Conservation (phyloP, 306 rosid genomes). For the Pyrus bretschneideri region DNA sequence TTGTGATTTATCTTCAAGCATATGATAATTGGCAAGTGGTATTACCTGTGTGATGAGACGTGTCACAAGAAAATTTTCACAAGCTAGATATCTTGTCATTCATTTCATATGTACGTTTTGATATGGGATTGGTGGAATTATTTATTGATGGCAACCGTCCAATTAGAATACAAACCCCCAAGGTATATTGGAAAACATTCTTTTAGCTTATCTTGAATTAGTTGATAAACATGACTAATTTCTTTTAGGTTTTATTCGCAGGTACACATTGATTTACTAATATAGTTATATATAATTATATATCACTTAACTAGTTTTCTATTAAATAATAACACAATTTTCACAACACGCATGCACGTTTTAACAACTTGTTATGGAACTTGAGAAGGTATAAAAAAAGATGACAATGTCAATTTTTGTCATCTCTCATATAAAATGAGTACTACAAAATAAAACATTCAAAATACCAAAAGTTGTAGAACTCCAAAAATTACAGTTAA, state of each 20-base stretch:
- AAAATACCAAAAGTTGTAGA: no score
- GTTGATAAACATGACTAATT: not conserved
- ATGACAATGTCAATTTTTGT: no score
- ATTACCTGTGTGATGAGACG: not conserved
- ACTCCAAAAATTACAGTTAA: no score
- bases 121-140: not conserved
- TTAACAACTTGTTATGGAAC: slow-evolving; percentile 1
- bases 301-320: no score
- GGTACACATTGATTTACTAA: not conserved
- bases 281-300: no score
- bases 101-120: not conserved
- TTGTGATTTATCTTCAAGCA: no score
- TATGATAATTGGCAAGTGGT: no score
- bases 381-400: not conserved
- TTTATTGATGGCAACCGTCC: not conserved
- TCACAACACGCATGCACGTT: not conserved
- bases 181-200: not conserved
- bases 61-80: not conserved
- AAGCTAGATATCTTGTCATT: no score
- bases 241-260: not conserved
- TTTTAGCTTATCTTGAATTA: not conserved
- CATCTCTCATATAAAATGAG: no score
- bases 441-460: no score
- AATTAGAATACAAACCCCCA: not conserved
- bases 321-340: not conserved